A percentile compares a stretch with the other conserved stretches of the same genome.
Conservation (phyloP, 306 rosid genomes). For the Dicorynia guianensis region DNA sequence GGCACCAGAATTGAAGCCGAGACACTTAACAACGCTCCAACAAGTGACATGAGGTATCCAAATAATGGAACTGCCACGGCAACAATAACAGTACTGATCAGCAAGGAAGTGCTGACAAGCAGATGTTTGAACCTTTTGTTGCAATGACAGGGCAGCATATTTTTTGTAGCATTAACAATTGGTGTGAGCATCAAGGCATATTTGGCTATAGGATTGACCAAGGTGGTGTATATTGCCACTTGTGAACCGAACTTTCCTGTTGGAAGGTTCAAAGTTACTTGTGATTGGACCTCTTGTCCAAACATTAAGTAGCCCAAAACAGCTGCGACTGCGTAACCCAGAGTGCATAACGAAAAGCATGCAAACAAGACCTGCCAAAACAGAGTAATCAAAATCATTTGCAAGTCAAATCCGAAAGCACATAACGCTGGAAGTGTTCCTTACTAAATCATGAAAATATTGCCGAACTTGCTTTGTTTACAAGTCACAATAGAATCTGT, state of each 20-base stretch:
- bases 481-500: too few species aligned
- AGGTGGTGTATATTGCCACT: constrained; percentile 42
- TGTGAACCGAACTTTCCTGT: constrained; percentile 46
- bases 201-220: constrained; percentile 59
- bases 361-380: constrained; percentile 48
- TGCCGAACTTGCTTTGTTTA: too few species aligned
- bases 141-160: constrained; percentile 20
- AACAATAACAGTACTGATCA: constrained; percentile 49
- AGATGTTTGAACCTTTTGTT: constrained; percentile 38
- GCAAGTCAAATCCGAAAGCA: too few species aligned
- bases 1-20: constrained; percentile 54
- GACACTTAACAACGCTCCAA: constrained; percentile 56
- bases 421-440: too few species aligned
- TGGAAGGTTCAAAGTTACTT: constrained; percentile 61
- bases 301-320: constrained; percentile 57
- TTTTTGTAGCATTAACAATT: constrained; percentile 41
- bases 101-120: constrained; percentile 37
- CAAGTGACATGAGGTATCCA: constrained; percentile 51
- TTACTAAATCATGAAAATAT: too few species aligned
- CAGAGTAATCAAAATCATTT: not conserved
- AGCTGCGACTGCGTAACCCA: constrained; percentile 56
- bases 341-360: constrained; percentile 53
- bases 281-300: constrained; percentile 49
- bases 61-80: constrained; percentile 50
- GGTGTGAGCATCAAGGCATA: constrained; percentile 63